These are phyloP conservation scores for Arthromyces matolae DNA, from an alignment of 768 basidiomycete genomes.

Conservation along the genomic window DNA sequence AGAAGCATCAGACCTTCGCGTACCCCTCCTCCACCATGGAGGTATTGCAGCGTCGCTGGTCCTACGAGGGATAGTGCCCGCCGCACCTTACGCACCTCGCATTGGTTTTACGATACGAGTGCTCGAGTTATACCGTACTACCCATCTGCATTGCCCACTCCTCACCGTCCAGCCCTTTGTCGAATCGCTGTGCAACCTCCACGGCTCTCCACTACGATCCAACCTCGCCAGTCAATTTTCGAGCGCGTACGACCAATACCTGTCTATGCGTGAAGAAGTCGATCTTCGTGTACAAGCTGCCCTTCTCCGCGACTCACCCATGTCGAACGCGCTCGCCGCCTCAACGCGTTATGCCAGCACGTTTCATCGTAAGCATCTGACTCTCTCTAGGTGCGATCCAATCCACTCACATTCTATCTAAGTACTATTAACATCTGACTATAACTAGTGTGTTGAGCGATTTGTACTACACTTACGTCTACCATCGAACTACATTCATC, in stretches of 20 bases:
- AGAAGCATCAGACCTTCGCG: too few relatives aligned
- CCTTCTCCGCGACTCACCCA: background rate
- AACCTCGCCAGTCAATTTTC: background rate
- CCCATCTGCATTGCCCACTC: background rate
- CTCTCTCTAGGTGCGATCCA: too few relatives aligned
- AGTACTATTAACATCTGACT: too few relatives aligned
- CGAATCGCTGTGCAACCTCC: background rate
- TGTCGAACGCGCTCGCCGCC: constrained; percentile 17
- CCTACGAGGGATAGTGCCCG: background rate
- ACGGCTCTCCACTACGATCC: too few relatives aligned
- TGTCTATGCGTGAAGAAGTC: background rate
- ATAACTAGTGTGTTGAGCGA: too few relatives aligned
- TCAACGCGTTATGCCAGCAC: constrained; percentile 11
- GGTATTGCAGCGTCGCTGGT: too few relatives aligned
- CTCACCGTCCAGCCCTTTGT: background rate
- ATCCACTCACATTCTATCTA: too few relatives aligned
- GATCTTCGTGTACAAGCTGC: background rate
- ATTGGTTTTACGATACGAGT: background rate
- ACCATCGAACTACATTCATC: too few relatives aligned
- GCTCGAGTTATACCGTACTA: background rate
- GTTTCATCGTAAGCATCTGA: constrained; percentile 25
- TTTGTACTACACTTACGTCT: too few relatives aligned
- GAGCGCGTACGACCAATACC: background rate
- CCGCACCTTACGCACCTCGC: background rate
- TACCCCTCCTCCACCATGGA: too few relatives aligned